These are phyloP conservation scores for Citrus glauca DNA, from an alignment of 345 rosid species.

Conservation along the genomic window DNA sequence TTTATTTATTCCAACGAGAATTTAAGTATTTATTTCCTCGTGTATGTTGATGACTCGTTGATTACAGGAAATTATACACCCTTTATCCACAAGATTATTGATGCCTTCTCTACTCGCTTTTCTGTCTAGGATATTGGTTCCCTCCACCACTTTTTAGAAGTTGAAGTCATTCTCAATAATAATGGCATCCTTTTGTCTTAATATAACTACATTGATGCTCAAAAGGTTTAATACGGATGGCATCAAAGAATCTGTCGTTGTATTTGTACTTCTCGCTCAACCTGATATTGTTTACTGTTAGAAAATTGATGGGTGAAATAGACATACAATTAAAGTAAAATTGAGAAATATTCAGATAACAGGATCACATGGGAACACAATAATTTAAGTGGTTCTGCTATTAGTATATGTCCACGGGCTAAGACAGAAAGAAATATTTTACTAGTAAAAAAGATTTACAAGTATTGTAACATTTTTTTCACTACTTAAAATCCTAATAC, in stretches of 20 bases:
- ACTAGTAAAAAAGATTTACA: too few relatives aligned
- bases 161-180: background rate
- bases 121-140: background rate
- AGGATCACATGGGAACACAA: too few relatives aligned
- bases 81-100: background rate
- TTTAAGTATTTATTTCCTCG: background rate
- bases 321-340: too few relatives aligned
- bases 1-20: background rate
- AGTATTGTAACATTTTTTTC: too few relatives aligned
- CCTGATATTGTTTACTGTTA: background rate
- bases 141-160: background rate
- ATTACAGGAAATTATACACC: background rate
- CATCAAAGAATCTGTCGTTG: background rate
- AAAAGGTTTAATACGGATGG: background rate
- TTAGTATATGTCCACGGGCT: too few relatives aligned
- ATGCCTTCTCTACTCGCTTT: background rate
- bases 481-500: too few relatives aligned
- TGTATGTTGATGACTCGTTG: slow-evolving; percentile 11
- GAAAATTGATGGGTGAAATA: too few relatives aligned
- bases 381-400: too few relatives aligned
- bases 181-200: background rate
- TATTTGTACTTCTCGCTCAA: background rate
- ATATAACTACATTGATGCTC: background rate
- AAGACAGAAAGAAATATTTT: too few relatives aligned
- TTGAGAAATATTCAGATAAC: too few relatives aligned